Evolutionary conservation across 306 rosid genomes (phyloP).

Genomic region (Lablab purpureus): DNA sequence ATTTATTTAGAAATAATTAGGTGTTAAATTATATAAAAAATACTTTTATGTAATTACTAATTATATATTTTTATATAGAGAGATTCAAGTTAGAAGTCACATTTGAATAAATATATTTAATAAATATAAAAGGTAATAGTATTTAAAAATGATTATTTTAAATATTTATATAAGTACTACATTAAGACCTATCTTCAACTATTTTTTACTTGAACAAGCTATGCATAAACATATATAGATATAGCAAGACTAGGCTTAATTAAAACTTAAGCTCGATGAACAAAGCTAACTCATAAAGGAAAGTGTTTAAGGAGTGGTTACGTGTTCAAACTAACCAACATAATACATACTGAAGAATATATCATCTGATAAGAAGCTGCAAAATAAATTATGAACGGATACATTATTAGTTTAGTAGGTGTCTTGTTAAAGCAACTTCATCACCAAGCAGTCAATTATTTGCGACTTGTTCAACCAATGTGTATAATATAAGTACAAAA

Average conservation of each 20-base stretch:
- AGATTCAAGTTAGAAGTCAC: background rate
- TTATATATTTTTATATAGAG: too few relatives aligned
- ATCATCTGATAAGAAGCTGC: too few relatives aligned
- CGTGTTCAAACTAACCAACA: background rate
- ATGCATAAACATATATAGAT: too few relatives aligned
- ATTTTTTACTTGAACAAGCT: background rate
- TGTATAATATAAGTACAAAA: background rate
- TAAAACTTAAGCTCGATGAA: background rate
- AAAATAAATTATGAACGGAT: background rate
- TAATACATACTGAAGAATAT: background rate
- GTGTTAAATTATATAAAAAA: too few relatives aligned
- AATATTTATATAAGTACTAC: background rate
- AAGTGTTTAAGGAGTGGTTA: background rate
- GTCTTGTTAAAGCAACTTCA: background rate
- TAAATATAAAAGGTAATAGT: background rate
- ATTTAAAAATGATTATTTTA: background rate
- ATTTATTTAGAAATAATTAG: too few relatives aligned
- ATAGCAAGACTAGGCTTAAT: too few relatives aligned
- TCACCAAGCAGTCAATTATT: background rate
- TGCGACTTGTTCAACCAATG: constrained; percentile 1
- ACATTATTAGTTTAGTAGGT: background rate
- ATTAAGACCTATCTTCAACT: background rate
- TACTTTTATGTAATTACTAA: too few relatives aligned
- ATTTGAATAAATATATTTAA: background rate
- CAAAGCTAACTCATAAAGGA: background rate